Conservation (phyloP, 106 monocot genomes). For the Allium fistulosum region DNA sequence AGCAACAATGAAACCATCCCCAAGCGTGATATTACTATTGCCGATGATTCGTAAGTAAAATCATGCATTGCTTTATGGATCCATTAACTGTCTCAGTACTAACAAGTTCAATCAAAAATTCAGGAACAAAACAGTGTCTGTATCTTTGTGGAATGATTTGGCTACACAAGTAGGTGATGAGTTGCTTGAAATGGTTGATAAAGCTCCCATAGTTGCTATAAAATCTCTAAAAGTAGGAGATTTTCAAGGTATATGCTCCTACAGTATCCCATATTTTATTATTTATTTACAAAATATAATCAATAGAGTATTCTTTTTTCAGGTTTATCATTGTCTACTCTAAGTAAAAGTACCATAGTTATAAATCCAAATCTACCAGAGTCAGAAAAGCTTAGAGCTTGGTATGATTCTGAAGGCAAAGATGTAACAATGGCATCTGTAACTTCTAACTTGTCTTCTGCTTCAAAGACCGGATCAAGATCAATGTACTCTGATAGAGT, state of each 20-base stretch:
- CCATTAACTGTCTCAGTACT: neutral
- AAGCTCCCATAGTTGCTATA: slow-evolving; percentile 66
- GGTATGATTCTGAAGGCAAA: slow-evolving; percentile 87
- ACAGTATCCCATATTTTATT: neutral
- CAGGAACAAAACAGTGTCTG: slow-evolving; percentile 6
- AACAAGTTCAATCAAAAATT: neutral
- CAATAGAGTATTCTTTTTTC: neutral
- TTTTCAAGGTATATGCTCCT: slow-evolving; percentile 61
- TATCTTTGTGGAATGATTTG: slow-evolving; percentile 22
- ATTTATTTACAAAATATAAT: too few species aligned
- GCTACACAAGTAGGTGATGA: slow-evolving; percentile 78
- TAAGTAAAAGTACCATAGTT: slow-evolving; percentile 59
- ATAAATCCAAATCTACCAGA: slow-evolving; percentile 88
- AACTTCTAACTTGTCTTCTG: slow-evolving; percentile 35
- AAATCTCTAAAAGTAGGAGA: slow-evolving; percentile 86
- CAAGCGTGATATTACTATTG: slow-evolving; percentile 86
- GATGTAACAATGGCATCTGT: slow-evolving; percentile 42
- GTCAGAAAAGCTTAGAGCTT: slow-evolving; percentile 58
- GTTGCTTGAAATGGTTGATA: slow-evolving; percentile 69
- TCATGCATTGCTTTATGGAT: neutral
- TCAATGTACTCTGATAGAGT: slow-evolving; percentile 90
- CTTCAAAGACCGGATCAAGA: slow-evolving; percentile 41
- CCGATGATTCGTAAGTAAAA: slow-evolving; percentile 85
- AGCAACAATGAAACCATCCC: slow-evolving; percentile 85
- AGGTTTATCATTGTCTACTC: slow-evolving; percentile 80